Conservation (phyloP, 2,329 filamentous ascomycete genomes). For the Trichoderma semiorbis region DNA sequence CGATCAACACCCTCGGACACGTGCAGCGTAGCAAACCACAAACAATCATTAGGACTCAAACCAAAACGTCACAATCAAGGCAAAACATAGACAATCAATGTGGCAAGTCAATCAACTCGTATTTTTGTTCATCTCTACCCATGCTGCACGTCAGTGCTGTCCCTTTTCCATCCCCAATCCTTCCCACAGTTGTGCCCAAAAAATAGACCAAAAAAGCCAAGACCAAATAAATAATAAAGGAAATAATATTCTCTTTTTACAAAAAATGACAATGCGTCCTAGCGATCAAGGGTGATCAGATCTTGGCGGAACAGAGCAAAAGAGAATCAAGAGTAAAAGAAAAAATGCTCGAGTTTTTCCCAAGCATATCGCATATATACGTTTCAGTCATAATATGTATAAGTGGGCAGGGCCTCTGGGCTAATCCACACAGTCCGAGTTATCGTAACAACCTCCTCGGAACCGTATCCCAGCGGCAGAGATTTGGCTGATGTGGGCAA, state of each 20-base stretch:
- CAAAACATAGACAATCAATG: background rate
- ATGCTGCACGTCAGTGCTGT: background rate
- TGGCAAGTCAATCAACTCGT: background rate
- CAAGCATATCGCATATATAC: conserved; percentile 14
- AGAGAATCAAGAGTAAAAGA: background rate
- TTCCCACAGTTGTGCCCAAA: background rate
- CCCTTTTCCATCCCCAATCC: background rate
- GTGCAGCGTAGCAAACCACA: background rate
- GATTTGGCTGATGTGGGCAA: background rate
- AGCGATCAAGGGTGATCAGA: background rate
- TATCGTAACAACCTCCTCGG: background rate
- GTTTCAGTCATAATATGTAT: conserved; percentile 17
- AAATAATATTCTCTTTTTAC: background rate
- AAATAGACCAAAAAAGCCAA: conserved; percentile 8
- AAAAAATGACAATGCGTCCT: background rate
- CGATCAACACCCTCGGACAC: background rate
- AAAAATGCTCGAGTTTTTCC: background rate
- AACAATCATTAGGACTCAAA: background rate
- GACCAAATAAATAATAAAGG: background rate
- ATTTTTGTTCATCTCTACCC: background rate
- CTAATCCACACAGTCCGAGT: conserved; percentile 10
- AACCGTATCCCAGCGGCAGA: background rate
- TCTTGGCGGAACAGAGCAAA: background rate
- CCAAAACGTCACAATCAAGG: background rate
- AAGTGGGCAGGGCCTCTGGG: background rate